Conservation (phyloP, 2,329 filamentous ascomycete species). For the Daldinia sp. region DNA sequence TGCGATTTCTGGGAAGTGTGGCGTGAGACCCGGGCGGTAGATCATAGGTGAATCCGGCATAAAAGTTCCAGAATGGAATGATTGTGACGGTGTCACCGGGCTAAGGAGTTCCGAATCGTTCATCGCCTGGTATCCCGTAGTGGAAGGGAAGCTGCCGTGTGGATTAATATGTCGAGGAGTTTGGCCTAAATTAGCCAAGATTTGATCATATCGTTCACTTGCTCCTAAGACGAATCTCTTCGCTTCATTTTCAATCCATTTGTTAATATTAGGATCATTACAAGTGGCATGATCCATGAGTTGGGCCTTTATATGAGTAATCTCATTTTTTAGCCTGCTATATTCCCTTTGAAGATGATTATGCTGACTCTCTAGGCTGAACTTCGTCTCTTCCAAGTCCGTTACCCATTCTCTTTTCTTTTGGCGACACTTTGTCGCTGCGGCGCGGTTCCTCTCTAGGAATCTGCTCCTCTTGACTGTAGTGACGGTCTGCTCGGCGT, state of each 20-base stretch:
- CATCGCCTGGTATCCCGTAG: conserved; percentile 28
- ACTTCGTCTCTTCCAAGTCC: conserved; percentile 57
- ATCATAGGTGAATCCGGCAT: conserved; percentile 34
- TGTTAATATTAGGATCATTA: conserved; percentile 61
- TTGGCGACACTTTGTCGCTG: conserved; percentile 77
- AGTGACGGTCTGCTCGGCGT: conserved; percentile 41
- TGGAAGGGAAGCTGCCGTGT: conserved; percentile 30
- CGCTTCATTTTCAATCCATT: conserved; percentile 63
- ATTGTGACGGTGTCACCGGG: conserved; percentile 23
- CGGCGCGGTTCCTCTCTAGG: conserved; percentile 74
- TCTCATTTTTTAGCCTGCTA: conserved; percentile 53
- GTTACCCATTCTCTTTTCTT: conserved; percentile 67
- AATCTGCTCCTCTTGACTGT: conserved; percentile 62
- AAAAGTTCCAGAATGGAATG: conserved; percentile 19
- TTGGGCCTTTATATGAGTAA: conserved; percentile 57
- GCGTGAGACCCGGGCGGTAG: conserved; percentile 23
- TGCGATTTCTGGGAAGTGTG: conserved; percentile 8
- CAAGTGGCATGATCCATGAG: conserved; percentile 63
- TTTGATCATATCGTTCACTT: conserved; percentile 45
- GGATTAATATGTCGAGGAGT: conserved; percentile 17
- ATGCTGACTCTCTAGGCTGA: conserved; percentile 55
- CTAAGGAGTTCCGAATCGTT: conserved; percentile 24
- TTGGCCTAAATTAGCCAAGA: conserved; percentile 36
- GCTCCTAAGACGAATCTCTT: conserved; percentile 55
- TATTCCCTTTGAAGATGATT: conserved; percentile 54